Percentiles rank a stretch among this genome's conserved stretches.
Evolutionary conservation across 192 early-diverging fungal species (phyloP).

Genomic region (Podila horticola): DNA sequence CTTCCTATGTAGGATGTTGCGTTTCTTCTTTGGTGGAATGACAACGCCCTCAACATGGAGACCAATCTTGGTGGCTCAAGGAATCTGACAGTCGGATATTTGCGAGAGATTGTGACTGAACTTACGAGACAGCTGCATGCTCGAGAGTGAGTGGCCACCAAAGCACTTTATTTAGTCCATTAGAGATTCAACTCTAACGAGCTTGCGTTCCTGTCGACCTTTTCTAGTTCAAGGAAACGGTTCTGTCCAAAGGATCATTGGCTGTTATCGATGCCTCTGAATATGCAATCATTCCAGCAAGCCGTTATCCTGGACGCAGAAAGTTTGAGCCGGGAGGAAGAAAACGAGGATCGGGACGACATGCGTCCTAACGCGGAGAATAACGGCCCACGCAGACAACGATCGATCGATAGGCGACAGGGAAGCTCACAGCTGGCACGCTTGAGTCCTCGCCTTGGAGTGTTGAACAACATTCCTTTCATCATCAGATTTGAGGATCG

Average conservation of each 20-base stretch:
- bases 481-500: slow-evolving; percentile 92
- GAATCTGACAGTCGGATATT: slow-evolving; percentile 58
- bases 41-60: slow-evolving; percentile 52
- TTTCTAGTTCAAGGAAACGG: slow-evolving; percentile 66
- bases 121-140: slow-evolving; percentile 81
- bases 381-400: slow-evolving; percentile 11
- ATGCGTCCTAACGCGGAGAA: slow-evolving; percentile 1
- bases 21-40: slow-evolving; percentile 81
- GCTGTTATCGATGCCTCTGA: slow-evolving; percentile 67
- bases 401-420: slow-evolving; percentile 18
- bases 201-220: too few species aligned
- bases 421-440: slow-evolving; percentile 42
- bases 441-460: slow-evolving; percentile 61
- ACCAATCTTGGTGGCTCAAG: slow-evolving; percentile 20
- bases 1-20: slow-evolving; percentile 67
- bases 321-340: slow-evolving; percentile 49
- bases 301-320: slow-evolving; percentile 64
- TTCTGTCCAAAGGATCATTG: slow-evolving; percentile 78
- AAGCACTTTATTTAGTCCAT: too few species aligned
- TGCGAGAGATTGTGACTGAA: slow-evolving; percentile 70
- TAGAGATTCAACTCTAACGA: too few species aligned
- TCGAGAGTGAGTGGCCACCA: slow-evolving; percentile 66
- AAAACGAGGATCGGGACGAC: slow-evolving; percentile 24
- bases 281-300: slow-evolving; percentile 66
- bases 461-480: slow-evolving; percentile 90